Base-by-base conservation (phyloP, 768 basidiomycete genomes). In the Gautieria morchelliformis region DNA sequence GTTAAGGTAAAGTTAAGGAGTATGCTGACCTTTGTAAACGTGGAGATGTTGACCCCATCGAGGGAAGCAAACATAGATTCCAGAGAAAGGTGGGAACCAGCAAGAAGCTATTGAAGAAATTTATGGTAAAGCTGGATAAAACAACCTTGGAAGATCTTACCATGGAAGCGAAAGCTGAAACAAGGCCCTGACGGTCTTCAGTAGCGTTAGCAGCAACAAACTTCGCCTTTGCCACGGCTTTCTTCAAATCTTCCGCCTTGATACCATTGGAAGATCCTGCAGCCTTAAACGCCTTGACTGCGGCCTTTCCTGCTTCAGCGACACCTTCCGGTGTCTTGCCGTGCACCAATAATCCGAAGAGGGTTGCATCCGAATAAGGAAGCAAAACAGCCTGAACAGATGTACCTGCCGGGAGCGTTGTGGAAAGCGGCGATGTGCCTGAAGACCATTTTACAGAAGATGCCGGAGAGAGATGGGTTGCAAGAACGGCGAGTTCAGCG, bases 361-460 rank as follows among this genome's bases (percentile, higher is more conserved):
- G 78, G 7, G 87, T 76, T 4, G 93, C 94, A 67, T 98, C 95
- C 15, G 93, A 90, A 74, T 98, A 98, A 14, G 88, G 85, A 12
- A 93, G 75, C 66, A 89, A 81, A 53, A 96, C 82, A 11, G 85
- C 71, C 68, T 85, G 78, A 56, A 87, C 87, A 24, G 78, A 78
- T 1, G 86, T 75, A 44, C 80, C 78, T 57, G 68, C 65, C n/a
- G 84, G 83, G 20, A 86, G 67, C 52, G 73, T 71, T 53, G 80
- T 71, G 10, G 87, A 73, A 60, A 94, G 73, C 11, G 89, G 81
- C 3, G 90, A 85, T 14, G 80, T 64, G 27, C 89, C 83, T 59
- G 81, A 70, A 2, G 84, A 79, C 94, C 94, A 98, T 72, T 97
- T 97, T 67, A 97, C 76, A 37, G 89, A 80, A 8, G 87, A 76